phyloP scores from a whole-genome alignment of 441 rosid genomes.

The Caryocar brasiliense region DNA sequence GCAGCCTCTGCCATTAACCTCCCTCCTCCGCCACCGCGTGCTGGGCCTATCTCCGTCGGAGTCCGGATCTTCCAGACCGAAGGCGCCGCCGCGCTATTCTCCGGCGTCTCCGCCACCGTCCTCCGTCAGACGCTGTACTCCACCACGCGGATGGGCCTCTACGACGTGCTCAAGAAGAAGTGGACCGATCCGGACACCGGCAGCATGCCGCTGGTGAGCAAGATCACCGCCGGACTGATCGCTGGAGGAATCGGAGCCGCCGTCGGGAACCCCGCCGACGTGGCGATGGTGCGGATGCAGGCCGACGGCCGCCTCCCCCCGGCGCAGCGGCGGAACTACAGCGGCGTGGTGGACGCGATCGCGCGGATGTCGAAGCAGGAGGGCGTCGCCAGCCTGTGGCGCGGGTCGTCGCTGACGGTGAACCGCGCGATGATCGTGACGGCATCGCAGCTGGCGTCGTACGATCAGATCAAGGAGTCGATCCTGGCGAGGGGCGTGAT shows the following conservation, averaged over 20 bases:
- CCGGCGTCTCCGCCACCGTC: slow-evolving; percentile 72
- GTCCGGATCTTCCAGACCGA: slow-evolving; percentile 40
- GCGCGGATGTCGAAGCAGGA: slow-evolving; percentile 51
- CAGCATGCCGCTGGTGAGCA: slow-evolving; percentile 32
- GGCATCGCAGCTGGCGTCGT: slow-evolving; percentile 72
- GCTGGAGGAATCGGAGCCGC: slow-evolving; percentile 76
- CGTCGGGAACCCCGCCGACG: slow-evolving; percentile 78
- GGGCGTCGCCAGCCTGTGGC: slow-evolving; percentile 62
- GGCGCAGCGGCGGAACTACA: slow-evolving; percentile 60
- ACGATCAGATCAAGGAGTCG: slow-evolving; percentile 65
- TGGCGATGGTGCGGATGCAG: slow-evolving; percentile 88
- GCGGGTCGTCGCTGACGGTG: slow-evolving; percentile 69
- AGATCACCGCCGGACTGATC: slow-evolving; percentile 48
- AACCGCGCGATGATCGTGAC: slow-evolving; percentile 87
- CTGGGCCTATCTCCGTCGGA: slow-evolving; percentile 55
- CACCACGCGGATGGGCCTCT: slow-evolving; percentile 78
- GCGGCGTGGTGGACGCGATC: slow-evolving; percentile 54
- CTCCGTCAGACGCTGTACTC: slow-evolving; percentile 75
- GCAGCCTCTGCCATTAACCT: slow-evolving; percentile 14
- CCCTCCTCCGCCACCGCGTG: slow-evolving; percentile 24
- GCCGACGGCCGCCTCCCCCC: slow-evolving; percentile 68
- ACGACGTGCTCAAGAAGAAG: slow-evolving; percentile 47
- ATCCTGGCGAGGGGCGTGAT: slow-evolving; percentile 39
- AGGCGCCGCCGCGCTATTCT: slow-evolving; percentile 48
- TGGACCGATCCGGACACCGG: slow-evolving; percentile 52